A percentile compares a stretch with the other conserved stretches of the same genome.
Evolutionary conservation across 2,329 filamentous ascomycete genomes (phyloP).

Genomic region (Penicillium paneum): DNA sequence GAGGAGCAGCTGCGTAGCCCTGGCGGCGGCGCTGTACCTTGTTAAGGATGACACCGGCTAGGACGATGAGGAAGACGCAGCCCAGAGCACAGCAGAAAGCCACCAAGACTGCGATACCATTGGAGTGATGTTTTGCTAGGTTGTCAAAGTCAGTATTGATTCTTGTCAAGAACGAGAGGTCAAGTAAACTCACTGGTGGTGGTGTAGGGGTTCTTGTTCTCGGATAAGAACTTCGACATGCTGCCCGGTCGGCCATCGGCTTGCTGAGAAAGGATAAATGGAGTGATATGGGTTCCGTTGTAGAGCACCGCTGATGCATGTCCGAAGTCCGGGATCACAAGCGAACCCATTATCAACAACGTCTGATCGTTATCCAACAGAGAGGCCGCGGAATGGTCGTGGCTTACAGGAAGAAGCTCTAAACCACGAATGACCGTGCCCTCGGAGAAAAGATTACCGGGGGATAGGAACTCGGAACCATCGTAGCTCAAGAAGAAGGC

Average conservation of each 20-base stretch:
- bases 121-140: conserved; percentile 40
- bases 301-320: conserved; percentile 82
- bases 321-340: conserved; percentile 72
- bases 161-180: conserved; percentile 10
- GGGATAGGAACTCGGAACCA: conserved; percentile 65
- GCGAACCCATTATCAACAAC: conserved; percentile 79
- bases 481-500: conserved; percentile 81
- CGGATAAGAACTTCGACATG: conserved; percentile 77
- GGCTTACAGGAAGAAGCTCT: conserved; percentile 71
- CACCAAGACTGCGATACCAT: conserved; percentile 46
- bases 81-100: conserved; percentile 48
- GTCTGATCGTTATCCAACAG: conserved; percentile 66
- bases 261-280: conserved; percentile 75
- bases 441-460: conserved; percentile 60
- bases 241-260: conserved; percentile 65
- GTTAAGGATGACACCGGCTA: conserved; percentile 47
- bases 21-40: conserved; percentile 48
- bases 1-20: conserved; percentile 46
- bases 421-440: conserved; percentile 72
- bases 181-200: conserved; percentile 54
- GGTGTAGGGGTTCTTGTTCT: conserved; percentile 73
- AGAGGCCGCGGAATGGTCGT: conserved; percentile 62
- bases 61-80: conserved; percentile 49
- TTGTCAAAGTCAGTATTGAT: conserved; percentile 3
- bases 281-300: conserved; percentile 73